Base-by-base conservation (phyloP, 306 rosid genomes). In the Pyrus bretschneideri region DNA sequence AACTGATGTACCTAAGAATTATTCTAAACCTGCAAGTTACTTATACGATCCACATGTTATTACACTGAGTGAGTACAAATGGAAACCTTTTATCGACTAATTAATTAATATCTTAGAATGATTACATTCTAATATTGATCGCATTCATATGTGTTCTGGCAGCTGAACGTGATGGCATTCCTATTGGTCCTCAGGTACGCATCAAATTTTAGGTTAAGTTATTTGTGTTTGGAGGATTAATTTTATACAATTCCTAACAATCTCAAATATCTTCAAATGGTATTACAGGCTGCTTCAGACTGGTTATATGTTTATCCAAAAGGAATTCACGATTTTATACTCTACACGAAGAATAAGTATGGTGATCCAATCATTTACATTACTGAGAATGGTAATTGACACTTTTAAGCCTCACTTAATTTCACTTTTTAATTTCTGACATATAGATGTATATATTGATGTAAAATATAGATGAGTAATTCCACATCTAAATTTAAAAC, bases 21-120 rank as follows among this genome's bases (percentile, higher is more conserved):
- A 55, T 17, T 72, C 52, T 2, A 3, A 46, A 14, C 52, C 6
- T 46, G 52, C 80, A 51, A 82, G 74, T 42, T 68, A 72, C 12
- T 46, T 18, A 21, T 66, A 87, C 9, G 90, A 89, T 31, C 2
- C 76, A 29, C 81, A 79, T 5, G 77, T 76, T 75, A 80, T 74
- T 62, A 54, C 72, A 51, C 76, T 82, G 19, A 6, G 94, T 89
- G 77, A 80, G 42, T 57, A 67, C 18, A 66, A 13, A 29, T 18
- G 30, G 25, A 12, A 12, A 6, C 21, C 13, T 18, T 67, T 21
- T 9, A 21, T 4, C 6, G 14, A 57, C 6, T 9, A 57, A 57
- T n/a, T 57, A 11, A n/a, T 46, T 46, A 13, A 4, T 25, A 0
- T n/a, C 29, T 58, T 46, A 19, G 63, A 22, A 58, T 21, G 11